Conservation (phyloP, 352 stramenopile genomes). For the Pythium brachiatum region DNA sequence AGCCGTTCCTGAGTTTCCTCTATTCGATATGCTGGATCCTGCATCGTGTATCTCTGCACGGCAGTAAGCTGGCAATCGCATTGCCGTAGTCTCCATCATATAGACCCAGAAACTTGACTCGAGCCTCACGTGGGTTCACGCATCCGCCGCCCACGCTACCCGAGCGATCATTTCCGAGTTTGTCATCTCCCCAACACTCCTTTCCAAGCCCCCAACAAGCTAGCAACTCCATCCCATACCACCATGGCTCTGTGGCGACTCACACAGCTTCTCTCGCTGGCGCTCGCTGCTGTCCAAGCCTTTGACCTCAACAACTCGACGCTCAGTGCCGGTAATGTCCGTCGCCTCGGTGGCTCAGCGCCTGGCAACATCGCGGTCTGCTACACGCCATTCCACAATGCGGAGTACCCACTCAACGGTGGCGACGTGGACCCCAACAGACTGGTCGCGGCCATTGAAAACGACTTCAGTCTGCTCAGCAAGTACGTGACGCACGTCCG, state of each 20-base stretch:
- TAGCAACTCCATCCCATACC: background rate
- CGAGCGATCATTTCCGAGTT: background rate
- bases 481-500: slow-evolving; percentile 49
- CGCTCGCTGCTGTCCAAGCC: background rate
- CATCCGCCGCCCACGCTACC: no score
- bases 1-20: no score
- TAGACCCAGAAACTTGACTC: no score
- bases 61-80: no score
- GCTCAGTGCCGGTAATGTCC: background rate
- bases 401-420: slow-evolving; percentile 43
- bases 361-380: slow-evolving; percentile 38
- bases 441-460: slow-evolving; percentile 26
- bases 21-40: no score
- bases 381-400: slow-evolving; percentile 57
- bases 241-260: slow-evolving; percentile 2
- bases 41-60: no score
- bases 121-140: no score
- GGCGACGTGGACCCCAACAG: slow-evolving; percentile 1
- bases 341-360: background rate
- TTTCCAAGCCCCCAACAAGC: background rate
- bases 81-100: no score
- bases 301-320: background rate
- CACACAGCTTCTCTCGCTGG: background rate
- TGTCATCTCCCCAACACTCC: background rate
- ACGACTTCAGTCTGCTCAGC: slow-evolving; percentile 43